Base-by-base conservation (phyloP, 1,284 basidiomycete genomes). In the Heterobasidion irregulare region DNA sequence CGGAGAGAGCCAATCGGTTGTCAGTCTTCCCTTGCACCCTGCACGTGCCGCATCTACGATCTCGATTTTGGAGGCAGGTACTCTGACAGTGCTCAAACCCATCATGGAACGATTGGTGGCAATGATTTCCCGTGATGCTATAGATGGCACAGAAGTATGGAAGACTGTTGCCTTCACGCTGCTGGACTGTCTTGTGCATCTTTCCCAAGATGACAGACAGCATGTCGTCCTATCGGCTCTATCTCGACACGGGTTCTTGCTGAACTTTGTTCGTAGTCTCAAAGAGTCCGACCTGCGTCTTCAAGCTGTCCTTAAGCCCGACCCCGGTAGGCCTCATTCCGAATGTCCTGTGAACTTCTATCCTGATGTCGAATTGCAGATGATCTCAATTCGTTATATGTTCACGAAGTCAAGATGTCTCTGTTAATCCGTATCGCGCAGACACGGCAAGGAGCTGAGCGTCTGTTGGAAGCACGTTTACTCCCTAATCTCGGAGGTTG, bases 111-210 rank as follows among this genome's bases (percentile, higher is more conserved):
- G 88, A 3, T 72, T 99, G 18, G 76, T 95, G 0, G 72, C 84
- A 0, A 76, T 85, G n/a, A 75, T 98, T 33, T 86, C 91, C 41
- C 80, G 92, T 16, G 96, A 99, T 66, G 94, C 94, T 0, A 89
- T 95, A 56, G 94, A 98, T 63, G 94, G 94, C 9, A 84, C 89
- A 34, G 94, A 98, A 66, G 91, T 98, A 0, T 98, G 95, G 94
- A 92, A 94, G 72, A 96, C 95, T 16, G 85, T 95, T 33, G 89
- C 92, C 16, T 96, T 94, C 66, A 89, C 92, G 72, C 75, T 92
- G 6, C 75, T 96, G 52, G 90, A 94, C 66, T 81, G 88, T 10
- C 74, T 95, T 9, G 77, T 86, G 54, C 73, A 87, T 59, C 67
- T 91, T 1, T 86, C 82, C 32, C 79, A 78, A 12, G 67, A 73